These are phyloP conservation scores for Ogataea sp. DNA, from an alignment of 805 yeast genomes.

Conservation along the genomic window DNA sequence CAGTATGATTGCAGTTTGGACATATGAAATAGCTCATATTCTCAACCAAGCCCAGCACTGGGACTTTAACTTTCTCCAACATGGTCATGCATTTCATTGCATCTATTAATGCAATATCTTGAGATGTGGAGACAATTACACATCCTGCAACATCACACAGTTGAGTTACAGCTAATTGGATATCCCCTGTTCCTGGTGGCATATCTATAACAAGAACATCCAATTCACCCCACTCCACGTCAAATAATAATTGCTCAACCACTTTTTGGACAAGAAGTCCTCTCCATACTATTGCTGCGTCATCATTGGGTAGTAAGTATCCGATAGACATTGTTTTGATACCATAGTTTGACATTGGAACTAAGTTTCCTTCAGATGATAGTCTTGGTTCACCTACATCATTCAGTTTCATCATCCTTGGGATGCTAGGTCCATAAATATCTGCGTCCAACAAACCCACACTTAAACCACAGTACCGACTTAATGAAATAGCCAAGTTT, in stretches of 20 bases:
- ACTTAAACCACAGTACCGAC: slow-evolving; percentile 39
- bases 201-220: slow-evolving; percentile 71
- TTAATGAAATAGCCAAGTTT: slow-evolving; percentile 59
- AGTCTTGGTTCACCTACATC: slow-evolving; percentile 63
- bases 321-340: slow-evolving; percentile 88
- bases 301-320: slow-evolving; percentile 55
- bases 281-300: slow-evolving; percentile 74
- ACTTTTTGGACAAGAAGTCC: slow-evolving; percentile 87
- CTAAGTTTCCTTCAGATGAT: slow-evolving; percentile 39
- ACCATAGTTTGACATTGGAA: slow-evolving; percentile 69
- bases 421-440: slow-evolving; percentile 79
- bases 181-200: slow-evolving; percentile 93
- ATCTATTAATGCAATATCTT: slow-evolving; percentile 75
- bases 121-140: slow-evolving; percentile 77
- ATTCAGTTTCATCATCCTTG: slow-evolving; percentile 63
- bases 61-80: slow-evolving; percentile 66
- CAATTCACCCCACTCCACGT: slow-evolving; percentile 61
- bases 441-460: slow-evolving; percentile 76
- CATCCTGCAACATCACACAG: slow-evolving; percentile 73
- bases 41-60: slow-evolving; percentile 68
- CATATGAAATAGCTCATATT: slow-evolving; percentile 76
- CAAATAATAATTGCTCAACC: slow-evolving; percentile 72
- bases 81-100: slow-evolving; percentile 74
- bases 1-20: slow-evolving; percentile 66
- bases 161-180: slow-evolving; percentile 77